These are phyloP conservation scores for Pilasporangium apinafurcum DNA, from an alignment of 352 stramenopile genomes.

Conservation along the genomic window DNA sequence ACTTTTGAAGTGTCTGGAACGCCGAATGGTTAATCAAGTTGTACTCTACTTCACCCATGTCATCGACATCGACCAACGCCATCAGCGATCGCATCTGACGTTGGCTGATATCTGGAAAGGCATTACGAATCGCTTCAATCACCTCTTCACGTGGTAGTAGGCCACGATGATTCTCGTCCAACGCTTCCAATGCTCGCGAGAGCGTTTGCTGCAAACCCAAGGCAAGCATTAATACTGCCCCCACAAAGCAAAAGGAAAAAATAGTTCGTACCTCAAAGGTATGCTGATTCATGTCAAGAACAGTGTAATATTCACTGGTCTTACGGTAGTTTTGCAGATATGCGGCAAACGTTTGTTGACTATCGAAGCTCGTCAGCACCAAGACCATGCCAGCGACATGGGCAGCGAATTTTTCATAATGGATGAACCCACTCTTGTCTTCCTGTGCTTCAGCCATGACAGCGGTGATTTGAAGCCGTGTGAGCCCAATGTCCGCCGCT, in stretches of 20 bases:
- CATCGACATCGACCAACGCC: constrained; percentile 50
- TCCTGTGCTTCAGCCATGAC: constrained; percentile 67
- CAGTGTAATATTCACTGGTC: constrained; percentile 69
- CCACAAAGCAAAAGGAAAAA: not conserved
- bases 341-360: constrained; percentile 44
- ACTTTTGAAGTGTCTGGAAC: constrained; percentile 71
- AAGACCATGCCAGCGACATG: constrained; percentile 68
- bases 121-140: constrained; percentile 42
- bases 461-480: constrained; percentile 64
- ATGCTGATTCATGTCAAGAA: constrained; percentile 77
- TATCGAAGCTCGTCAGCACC: constrained; percentile 58
- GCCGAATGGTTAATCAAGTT: constrained; percentile 54
- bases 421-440: constrained; percentile 69
- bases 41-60: constrained; percentile 74
- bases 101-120: constrained; percentile 54
- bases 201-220: constrained; percentile 35
- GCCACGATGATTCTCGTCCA: constrained; percentile 55
- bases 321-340: constrained; percentile 65
- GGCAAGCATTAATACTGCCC: not conserved
- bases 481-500: constrained; percentile 63
- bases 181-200: constrained; percentile 46
- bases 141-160: constrained; percentile 53
- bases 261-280: constrained; percentile 43
- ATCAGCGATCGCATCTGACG: constrained; percentile 60
- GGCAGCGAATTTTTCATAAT: constrained; percentile 65